phyloP scores from a whole-genome alignment of 352 stramenopile genomes.

The Phytophthora macrochlamydospora region DNA sequence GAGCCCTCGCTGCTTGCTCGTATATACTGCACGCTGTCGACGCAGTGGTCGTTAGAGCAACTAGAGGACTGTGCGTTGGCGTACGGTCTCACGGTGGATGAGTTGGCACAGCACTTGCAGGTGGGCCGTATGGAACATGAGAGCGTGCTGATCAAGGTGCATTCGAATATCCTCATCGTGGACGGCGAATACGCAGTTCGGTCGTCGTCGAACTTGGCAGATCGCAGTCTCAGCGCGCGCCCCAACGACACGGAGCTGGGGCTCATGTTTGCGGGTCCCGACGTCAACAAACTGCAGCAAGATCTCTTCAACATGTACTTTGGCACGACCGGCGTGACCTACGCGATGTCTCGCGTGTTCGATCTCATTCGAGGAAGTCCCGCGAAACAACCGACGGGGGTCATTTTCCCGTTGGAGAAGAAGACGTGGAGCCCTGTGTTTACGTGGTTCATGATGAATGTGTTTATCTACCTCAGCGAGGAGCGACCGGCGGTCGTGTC shows the following conservation, averaged over 20 bases:
- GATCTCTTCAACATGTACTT: conserved; percentile 78
- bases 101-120: conserved; percentile 51
- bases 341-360: conserved; percentile 41
- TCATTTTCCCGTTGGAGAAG: conserved; percentile 64
- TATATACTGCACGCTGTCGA: conserved; percentile 79
- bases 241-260: conserved; percentile 78
- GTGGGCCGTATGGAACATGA: conserved; percentile 54
- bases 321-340: conserved; percentile 29
- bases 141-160: conserved; percentile 70
- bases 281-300: conserved; percentile 59
- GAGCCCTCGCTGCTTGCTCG: conserved; percentile 75
- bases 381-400: conserved; percentile 26
- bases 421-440: conserved; percentile 64
- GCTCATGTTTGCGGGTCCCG: conserved; percentile 53
- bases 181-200: conserved; percentile 73
- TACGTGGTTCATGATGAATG: conserved; percentile 83
- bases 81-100: conserved; percentile 42
- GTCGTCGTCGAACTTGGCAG: conserved; percentile 77
- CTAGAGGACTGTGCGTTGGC: conserved; percentile 57
- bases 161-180: conserved; percentile 83
- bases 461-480: conserved; percentile 82
- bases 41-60: conserved; percentile 81
- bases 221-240: conserved; percentile 71
- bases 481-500: conserved; percentile 65
- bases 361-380: conserved; percentile 13